These are phyloP conservation scores for Moricandia arvensis DNA, from an alignment of 345 rosid species.

Conservation along the genomic window DNA sequence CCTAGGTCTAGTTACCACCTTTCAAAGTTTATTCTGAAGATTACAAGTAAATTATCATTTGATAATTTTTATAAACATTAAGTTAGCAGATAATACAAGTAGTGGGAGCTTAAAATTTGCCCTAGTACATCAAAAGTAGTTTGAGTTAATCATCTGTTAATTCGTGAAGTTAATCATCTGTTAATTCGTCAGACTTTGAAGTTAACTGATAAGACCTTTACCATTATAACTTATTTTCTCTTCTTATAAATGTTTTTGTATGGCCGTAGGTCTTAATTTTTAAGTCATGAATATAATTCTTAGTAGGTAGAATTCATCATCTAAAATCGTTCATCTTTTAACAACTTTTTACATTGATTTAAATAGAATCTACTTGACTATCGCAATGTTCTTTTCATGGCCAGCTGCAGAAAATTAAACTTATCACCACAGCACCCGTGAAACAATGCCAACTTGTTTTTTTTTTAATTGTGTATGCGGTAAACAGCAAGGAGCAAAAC, in stretches of 20 bases:
- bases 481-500: too few relatives aligned
- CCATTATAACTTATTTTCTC: too few relatives aligned
- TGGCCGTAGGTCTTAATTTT: too few relatives aligned
- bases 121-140: neutral
- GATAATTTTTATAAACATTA: neutral
- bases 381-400: neutral
- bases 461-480: too few relatives aligned
- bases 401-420: too few relatives aligned
- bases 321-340: neutral
- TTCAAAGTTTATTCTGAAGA: slow-evolving; percentile 13
- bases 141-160: neutral
- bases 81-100: neutral
- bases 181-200: too few relatives aligned
- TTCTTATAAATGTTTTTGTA: too few relatives aligned
- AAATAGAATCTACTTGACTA: neutral
- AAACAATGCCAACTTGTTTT: too few relatives aligned
- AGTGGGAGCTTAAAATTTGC: neutral
- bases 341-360: neutral
- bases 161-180: too few relatives aligned
- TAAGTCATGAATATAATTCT: too few relatives aligned
- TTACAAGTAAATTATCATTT: neutral
- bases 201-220: too few relatives aligned
- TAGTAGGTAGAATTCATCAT: neutral
- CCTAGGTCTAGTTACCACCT: neutral
- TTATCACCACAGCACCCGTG: too few relatives aligned